phyloP scores from a whole-genome alignment of 148 eudicot species.

The Spergularia marina region DNA sequence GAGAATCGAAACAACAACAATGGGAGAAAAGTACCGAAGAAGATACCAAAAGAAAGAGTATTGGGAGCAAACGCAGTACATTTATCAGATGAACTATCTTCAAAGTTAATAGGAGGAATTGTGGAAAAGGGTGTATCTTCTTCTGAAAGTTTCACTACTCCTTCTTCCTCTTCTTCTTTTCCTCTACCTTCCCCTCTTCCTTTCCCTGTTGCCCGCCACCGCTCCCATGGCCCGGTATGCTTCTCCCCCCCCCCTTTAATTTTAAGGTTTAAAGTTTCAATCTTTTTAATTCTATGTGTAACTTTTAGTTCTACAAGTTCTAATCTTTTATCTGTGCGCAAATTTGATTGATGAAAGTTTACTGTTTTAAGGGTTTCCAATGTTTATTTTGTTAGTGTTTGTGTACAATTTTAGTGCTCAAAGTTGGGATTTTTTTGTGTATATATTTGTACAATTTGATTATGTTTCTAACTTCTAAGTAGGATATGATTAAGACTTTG shows the following conservation, averaged over 20 bases:
- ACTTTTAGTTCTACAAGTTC: neutral
- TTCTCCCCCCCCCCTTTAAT: neutral
- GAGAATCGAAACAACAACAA: slow-evolving; percentile 22
- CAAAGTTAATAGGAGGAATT: slow-evolving; percentile 57
- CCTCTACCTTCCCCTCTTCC: slow-evolving; percentile 72
- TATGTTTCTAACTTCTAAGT: no score
- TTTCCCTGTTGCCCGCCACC: slow-evolving; percentile 91
- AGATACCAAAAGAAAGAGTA: slow-evolving; percentile 23
- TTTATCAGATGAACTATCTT: slow-evolving; percentile 32
- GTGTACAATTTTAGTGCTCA: no score
- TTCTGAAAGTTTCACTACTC: slow-evolving; percentile 28
- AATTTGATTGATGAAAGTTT: neutral
- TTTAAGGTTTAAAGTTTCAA: neutral
- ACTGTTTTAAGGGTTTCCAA: neutral
- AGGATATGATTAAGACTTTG: no score
- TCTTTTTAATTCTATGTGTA: neutral
- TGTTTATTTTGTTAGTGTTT: neutral
- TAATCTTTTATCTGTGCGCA: neutral
- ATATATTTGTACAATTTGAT: neutral
- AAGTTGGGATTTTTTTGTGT: no score
- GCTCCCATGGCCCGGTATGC: slow-evolving; percentile 83
- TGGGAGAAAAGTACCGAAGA: slow-evolving; percentile 25
- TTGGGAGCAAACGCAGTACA: slow-evolving; percentile 32
- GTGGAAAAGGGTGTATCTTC: slow-evolving; percentile 60
- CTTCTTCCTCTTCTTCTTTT: slow-evolving; percentile 34